Conservation (phyloP, 2,329 filamentous ascomycete genomes). For the Corniculantispora saksenae region DNA sequence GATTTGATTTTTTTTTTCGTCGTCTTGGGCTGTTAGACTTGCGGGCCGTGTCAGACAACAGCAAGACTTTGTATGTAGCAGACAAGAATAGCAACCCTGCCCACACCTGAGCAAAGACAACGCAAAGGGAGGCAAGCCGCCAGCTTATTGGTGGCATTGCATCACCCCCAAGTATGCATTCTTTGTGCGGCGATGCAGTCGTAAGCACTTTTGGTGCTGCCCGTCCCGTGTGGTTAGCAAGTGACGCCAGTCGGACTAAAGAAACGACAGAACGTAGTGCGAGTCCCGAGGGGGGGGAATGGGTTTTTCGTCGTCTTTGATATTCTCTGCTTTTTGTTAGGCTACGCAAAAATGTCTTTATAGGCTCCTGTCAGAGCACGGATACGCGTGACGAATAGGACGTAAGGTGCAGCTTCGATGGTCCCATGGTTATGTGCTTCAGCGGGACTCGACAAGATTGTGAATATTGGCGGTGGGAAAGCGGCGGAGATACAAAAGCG, state of each 20-base stretch:
- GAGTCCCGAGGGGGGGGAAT: background rate
- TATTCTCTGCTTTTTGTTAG: background rate
- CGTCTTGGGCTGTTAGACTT: background rate
- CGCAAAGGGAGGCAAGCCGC: background rate
- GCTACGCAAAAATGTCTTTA: background rate
- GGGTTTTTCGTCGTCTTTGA: background rate
- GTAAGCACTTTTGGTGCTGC: background rate
- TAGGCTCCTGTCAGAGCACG: background rate
- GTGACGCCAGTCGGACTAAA: background rate
- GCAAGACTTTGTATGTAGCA: background rate
- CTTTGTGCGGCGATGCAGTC: no score
- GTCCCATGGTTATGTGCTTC: background rate
- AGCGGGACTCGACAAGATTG: background rate
- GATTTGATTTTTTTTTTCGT: background rate
- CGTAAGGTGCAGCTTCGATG: background rate
- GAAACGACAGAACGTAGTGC: background rate
- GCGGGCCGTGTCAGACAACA: background rate
- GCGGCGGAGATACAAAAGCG: background rate
- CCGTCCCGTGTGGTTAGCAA: background rate
- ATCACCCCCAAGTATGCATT: no score
- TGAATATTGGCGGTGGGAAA: background rate
- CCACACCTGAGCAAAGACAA: background rate
- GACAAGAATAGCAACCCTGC: background rate
- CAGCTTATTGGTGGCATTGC: background rate
- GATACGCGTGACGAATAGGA: background rate